Base-by-base conservation (phyloP, 768 basidiomycete species). In the Cubamyces lactineus region DNA sequence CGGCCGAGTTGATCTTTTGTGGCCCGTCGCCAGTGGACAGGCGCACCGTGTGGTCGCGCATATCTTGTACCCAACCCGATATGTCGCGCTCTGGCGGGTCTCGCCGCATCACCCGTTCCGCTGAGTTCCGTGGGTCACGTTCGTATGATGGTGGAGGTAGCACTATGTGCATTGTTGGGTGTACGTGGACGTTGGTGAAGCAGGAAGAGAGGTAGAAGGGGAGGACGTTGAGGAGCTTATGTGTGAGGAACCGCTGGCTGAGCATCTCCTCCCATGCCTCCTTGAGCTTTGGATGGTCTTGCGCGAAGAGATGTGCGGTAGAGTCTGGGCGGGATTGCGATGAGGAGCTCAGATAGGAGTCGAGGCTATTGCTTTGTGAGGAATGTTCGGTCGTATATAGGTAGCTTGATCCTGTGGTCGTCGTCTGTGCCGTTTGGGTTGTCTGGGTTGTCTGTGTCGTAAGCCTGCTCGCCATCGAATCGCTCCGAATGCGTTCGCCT, bases 241-340 rank as follows among this genome's bases (percentile, higher is more conserved):
- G 71, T 0, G 83, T 75, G 38, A 91, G 74, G 68, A 88, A 88
- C 17, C 84, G 78, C 23, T 73, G 77, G 46, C 80, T 71, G 28
- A 91, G 79, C 87, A 91, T 88, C 42, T 80, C 79, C 55, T 86
- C 83, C 87, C 89, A 91, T 5, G 87, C 84, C 3, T 77, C 74
- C 70, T 83, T 82, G 43, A 91, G 78, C 56, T 79, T 78, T 15
- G 81, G 75, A 67, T 91, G 89, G 67, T 91, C 86, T 64, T 84
- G 82, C 17, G 84, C 71, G 1, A 73, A 72, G 3, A 71, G 67
- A 7, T 69, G 43, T 23, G 58, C 53, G n/a, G 49, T 8, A 5
- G 57, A 63, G 49, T 63, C 66, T 11, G 54, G 21, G n/a, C 30
- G 53, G 0, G 61, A 48, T 13, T 23, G 39, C 5, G 66, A 47